Conservation (phyloP, 1,284 basidiomycete species). For the Rhizoctonia solani region DNA sequence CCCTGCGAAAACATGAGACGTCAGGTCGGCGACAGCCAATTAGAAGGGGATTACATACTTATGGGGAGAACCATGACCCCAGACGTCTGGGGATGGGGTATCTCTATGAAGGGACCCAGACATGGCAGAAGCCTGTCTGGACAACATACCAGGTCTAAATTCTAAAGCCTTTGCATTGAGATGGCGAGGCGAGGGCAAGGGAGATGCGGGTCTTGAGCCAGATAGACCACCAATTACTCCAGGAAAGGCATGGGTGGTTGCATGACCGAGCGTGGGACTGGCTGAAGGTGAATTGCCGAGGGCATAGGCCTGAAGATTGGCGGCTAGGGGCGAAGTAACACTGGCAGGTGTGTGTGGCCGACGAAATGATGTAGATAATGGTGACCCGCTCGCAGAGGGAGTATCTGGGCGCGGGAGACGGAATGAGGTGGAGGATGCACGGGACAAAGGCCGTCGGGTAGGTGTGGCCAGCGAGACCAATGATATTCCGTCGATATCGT, state of each 20-base stretch:
- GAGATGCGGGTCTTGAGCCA: slow-evolving; percentile 57
- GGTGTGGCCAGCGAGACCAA: slow-evolving; percentile 74
- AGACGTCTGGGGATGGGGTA: slow-evolving; percentile 78
- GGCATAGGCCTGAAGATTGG: slow-evolving; percentile 51
- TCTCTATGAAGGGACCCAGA: slow-evolving; percentile 66
- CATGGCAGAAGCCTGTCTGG: slow-evolving; percentile 63
- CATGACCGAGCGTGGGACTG: slow-evolving; percentile 67
- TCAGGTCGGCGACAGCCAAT: slow-evolving; percentile 50
- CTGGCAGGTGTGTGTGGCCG: slow-evolving; percentile 69
- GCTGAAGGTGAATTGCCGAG: slow-evolving; percentile 59
- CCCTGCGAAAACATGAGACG: slow-evolving; percentile 52
- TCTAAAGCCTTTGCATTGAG: slow-evolving; percentile 70
- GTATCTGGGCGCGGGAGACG: slow-evolving; percentile 66
- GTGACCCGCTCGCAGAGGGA: slow-evolving; percentile 60
- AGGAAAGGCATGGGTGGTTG: slow-evolving; percentile 47
- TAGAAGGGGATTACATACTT: slow-evolving; percentile 31
- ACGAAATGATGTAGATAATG: slow-evolving; percentile 67
- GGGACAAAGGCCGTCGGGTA: slow-evolving; percentile 73
- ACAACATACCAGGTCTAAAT: slow-evolving; percentile 68
- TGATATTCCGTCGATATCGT: slow-evolving; percentile 79
- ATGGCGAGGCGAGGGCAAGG: slow-evolving; percentile 56
- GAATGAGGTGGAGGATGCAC: slow-evolving; percentile 70
- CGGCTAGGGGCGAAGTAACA: slow-evolving; percentile 67
- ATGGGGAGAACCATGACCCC: slow-evolving; percentile 57
- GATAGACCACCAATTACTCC: slow-evolving; percentile 45